Percentiles rank a stretch among this genome's conserved stretches.
These are phyloP conservation scores for Geotrichum candidum DNA, from an alignment of 1,139 yeast genomes.

Conservation along the genomic window DNA sequence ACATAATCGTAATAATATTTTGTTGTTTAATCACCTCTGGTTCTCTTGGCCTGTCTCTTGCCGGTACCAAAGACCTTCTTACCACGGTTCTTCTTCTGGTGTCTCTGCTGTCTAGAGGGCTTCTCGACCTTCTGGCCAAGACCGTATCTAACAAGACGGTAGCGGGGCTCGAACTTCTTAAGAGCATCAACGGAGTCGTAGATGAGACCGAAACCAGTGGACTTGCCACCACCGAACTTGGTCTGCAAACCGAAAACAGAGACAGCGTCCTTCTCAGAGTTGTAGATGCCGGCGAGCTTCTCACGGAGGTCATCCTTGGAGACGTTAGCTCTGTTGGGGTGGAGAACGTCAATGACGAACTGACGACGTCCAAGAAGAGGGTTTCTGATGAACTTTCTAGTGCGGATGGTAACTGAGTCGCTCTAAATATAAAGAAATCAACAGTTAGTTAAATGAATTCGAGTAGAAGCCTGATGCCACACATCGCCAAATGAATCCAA, in stretches of 20 bases:
- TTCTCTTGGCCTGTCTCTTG: conserved; percentile 78
- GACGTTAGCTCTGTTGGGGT: conserved; percentile 99
- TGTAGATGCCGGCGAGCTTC: conserved; percentile 93
- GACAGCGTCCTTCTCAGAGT: conserved; percentile 96
- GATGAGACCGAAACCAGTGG: conserved; percentile 98
- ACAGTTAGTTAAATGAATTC: neutral
- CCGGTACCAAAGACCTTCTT: conserved; percentile 99
- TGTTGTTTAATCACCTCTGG: conserved; percentile 17
- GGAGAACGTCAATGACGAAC: conserved; percentile 98
- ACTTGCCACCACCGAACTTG: conserved; percentile 99
- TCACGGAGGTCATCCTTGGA: conserved; percentile 99
- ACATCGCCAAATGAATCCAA: neutral
- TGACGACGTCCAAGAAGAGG: conserved; percentile 99
- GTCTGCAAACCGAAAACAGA: conserved; percentile 99
- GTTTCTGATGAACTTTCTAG: conserved; percentile 99
- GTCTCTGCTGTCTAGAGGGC: conserved; percentile 99
- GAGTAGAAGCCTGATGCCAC: neutral
- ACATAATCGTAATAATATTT: neutral
- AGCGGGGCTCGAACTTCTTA: conserved; percentile 97
- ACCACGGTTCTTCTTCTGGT: conserved; percentile 99
- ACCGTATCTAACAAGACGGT: conserved; percentile 99
- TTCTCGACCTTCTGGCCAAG: conserved; percentile 93
- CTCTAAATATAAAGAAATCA: conserved; percentile 42
- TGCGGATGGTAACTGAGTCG: conserved; percentile 99
- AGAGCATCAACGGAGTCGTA: conserved; percentile 98